Evolutionary conservation across 2,329 filamentous ascomycete species (phyloP).

Genomic region (Fusarium abutilonis): DNA sequence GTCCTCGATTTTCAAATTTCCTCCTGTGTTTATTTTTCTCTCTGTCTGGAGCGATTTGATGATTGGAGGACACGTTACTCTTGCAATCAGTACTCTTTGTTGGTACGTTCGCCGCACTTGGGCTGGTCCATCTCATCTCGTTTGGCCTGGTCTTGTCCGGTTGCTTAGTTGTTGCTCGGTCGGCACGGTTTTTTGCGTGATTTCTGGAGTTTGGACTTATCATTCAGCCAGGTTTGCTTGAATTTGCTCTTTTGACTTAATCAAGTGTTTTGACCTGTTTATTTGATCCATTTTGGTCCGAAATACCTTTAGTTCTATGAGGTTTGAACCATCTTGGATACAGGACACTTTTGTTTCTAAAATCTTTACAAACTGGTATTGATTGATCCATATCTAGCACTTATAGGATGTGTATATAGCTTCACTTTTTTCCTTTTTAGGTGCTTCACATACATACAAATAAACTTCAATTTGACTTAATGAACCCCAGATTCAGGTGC

Average conservation of each 20-base stretch:
- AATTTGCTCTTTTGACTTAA: neutral
- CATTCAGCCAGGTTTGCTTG: neutral
- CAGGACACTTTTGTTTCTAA: neutral
- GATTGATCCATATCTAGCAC: constrained; percentile 1
- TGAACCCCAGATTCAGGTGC: constrained; percentile 26
- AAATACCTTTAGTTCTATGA: constrained; percentile 2
- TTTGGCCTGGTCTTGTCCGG: constrained; percentile 4
- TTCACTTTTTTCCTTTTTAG: neutral
- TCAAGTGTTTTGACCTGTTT: constrained; percentile 1
- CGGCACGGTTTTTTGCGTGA: constrained; percentile 10
- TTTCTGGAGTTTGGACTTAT: neutral
- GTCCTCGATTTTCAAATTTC: constrained; percentile 8
- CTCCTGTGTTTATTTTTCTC: constrained; percentile 11
- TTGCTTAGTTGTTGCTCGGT: constrained; percentile 29
- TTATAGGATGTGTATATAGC: constrained; percentile 1
- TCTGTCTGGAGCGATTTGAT: constrained; percentile 19
- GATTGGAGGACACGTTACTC: constrained; percentile 22
- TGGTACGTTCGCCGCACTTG: constrained; percentile 19
- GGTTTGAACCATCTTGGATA: constrained; percentile 15
- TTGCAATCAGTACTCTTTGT: constrained; percentile 19
- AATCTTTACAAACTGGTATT: neutral
- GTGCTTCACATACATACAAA: constrained; percentile 1
- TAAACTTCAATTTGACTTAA: constrained; percentile 17
- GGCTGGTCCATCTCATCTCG: neutral
- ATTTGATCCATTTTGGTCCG: neutral